Evolutionary conservation across 345 rosid genomes (phyloP).

Genomic region (rapeseed (Brassica napus)): Da-Ae NC_063446.1:1993501-1994000

Average conservation of each 20-base stretch:
- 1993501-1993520: slow-evolving; percentile 19
- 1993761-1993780: background rate
- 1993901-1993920: slow-evolving; percentile 79
- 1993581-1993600: slow-evolving; percentile 76
- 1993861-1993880: slow-evolving; percentile 74
- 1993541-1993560: background rate
- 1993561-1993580: slow-evolving; percentile 52
- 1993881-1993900: slow-evolving; percentile 75
- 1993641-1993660: slow-evolving; percentile 50
- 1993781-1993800: slow-evolving; percentile 6
- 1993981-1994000: background rate
- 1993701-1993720: slow-evolving; percentile 75
- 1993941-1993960: slow-evolving; percentile 10
- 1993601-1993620: slow-evolving; percentile 80
- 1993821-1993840: slow-evolving; percentile 91
- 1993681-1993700: slow-evolving; percentile 83
- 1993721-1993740: slow-evolving; percentile 81
- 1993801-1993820: slow-evolving; percentile 18
- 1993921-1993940: slow-evolving; percentile 40
- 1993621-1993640: slow-evolving; percentile 79
- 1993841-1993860: slow-evolving; percentile 85
- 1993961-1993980: slow-evolving; percentile 8
- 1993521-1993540: background rate
- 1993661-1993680: slow-evolving; percentile 73
- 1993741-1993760: slow-evolving; percentile 7